Evolutionary conservation across 2,329 filamentous ascomycete species (phyloP).

Genomic region (Ceratocystis cubensis): DNA sequence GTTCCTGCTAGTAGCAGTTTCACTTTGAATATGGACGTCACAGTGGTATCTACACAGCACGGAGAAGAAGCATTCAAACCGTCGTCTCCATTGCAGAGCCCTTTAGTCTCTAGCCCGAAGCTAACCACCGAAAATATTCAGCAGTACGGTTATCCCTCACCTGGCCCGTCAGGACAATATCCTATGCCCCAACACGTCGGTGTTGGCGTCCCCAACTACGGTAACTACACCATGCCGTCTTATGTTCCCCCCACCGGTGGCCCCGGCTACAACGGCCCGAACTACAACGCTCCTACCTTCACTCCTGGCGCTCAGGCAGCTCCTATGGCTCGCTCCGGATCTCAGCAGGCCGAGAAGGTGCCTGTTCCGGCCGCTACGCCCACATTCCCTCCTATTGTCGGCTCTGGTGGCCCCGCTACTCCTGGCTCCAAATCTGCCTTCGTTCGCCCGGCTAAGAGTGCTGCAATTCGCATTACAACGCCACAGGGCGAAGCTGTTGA

Average conservation of each 20-base stretch:
- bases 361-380: conserved; percentile 59
- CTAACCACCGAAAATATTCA: conserved; percentile 1
- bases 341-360: conserved; percentile 37
- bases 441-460: conserved; percentile 29
- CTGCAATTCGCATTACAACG: conserved; percentile 74
- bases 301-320: conserved; percentile 32
- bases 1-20: conserved; percentile 11
- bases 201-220: conserved; percentile 33
- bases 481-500: conserved; percentile 66
- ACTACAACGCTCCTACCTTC: conserved; percentile 18
- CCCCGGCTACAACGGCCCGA: conserved; percentile 28
- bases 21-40: neutral
- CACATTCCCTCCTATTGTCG: conserved; percentile 43
- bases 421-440: conserved; percentile 14
- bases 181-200: conserved; percentile 23
- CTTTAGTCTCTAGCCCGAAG: neutral
- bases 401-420: conserved; percentile 40
- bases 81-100: neutral
- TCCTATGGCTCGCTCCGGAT: conserved; percentile 73
- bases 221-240: conserved; percentile 33
- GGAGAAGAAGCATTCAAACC: neutral
- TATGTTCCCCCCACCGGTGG: conserved; percentile 34
- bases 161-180: conserved; percentile 10
- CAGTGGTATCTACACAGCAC: neutral
- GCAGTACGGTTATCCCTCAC: conserved; percentile 14